These are phyloP conservation scores for Coelastrella sp. DNA, from an alignment of 139 green algal genomes.

Conservation along the genomic window DNA sequence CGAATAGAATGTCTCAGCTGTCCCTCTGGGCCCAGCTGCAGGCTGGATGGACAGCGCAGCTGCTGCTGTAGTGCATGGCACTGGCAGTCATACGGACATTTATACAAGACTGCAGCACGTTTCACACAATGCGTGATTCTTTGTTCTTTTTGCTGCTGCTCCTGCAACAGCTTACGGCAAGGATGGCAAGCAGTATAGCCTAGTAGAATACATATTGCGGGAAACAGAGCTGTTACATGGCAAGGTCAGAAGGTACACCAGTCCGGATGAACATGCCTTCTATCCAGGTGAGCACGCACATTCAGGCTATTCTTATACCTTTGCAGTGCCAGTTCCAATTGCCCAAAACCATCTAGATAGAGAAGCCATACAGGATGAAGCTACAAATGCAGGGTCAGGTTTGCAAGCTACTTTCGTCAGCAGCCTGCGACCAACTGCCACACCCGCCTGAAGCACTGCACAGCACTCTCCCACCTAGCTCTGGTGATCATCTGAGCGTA, in stretches of 20 bases:
- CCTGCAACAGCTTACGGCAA: conserved; percentile 51
- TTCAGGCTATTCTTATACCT: no score
- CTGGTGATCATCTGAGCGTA: no score
- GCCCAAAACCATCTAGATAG: no score
- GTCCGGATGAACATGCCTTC: conserved; percentile 95
- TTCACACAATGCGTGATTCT: not conserved
- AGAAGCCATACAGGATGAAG: no score
- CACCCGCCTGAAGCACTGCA: no score
- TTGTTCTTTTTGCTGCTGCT: no score
- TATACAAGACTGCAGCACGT: not conserved
- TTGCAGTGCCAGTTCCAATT: no score
- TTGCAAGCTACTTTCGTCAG: no score
- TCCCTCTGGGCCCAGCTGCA: not conserved
- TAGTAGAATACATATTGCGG: conserved; percentile 94
- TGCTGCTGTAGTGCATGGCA: not conserved
- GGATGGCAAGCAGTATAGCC: conserved; percentile 73
- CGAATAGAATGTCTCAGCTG: not conserved
- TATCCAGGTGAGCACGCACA: conserved; percentile 72
- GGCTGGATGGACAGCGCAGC: not conserved
- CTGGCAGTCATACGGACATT: not conserved
- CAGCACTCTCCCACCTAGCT: no score
- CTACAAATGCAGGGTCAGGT: no score
- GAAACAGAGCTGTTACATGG: conserved; percentile 95
- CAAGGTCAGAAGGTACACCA: conserved; percentile 93
- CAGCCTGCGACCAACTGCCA: no score